Conservation (phyloP, 139 green algal species). For the Deuterostichococcus epilithicus region DNA sequence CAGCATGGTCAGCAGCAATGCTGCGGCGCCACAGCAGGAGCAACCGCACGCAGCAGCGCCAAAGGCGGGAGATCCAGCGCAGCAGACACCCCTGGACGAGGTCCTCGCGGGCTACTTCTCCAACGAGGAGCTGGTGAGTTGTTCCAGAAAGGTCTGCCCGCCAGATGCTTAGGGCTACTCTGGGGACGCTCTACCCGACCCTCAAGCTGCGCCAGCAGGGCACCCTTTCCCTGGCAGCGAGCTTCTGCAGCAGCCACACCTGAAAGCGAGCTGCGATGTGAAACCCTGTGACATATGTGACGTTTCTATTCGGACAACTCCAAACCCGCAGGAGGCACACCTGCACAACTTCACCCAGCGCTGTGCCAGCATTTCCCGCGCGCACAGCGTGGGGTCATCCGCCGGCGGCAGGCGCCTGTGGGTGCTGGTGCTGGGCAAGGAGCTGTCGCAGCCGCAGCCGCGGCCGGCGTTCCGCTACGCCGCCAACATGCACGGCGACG, state of each 20-base stretch:
- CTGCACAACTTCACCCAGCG: conserved; percentile 15
- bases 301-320: not conserved
- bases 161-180: not conserved
- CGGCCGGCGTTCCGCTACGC: conserved; percentile 70
- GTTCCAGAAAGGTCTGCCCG: not conserved
- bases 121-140: conserved; percentile 3
- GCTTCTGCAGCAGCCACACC: not conserved
- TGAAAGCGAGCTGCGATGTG: not conserved
- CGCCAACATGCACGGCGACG: conserved; percentile 86
- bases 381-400: conserved; percentile 51
- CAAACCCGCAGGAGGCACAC: conserved; percentile 11
- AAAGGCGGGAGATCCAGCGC: too few species aligned
- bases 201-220: not conserved
- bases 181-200: too few species aligned
- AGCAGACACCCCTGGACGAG: not conserved
- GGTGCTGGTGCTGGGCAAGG: conserved; percentile 62
- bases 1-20: too few species aligned
- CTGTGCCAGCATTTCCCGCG: conserved; percentile 17
- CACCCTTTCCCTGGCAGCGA: not conserved
- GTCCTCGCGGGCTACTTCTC: not conserved
- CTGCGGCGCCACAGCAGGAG: not conserved
- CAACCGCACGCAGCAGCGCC: not conserved
- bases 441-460: conserved; percentile 30
- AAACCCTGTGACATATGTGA: not conserved
- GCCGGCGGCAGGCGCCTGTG: conserved; percentile 33